Base-by-base conservation (phyloP, 306 rosid genomes). In the Vicia faba region DNA sequence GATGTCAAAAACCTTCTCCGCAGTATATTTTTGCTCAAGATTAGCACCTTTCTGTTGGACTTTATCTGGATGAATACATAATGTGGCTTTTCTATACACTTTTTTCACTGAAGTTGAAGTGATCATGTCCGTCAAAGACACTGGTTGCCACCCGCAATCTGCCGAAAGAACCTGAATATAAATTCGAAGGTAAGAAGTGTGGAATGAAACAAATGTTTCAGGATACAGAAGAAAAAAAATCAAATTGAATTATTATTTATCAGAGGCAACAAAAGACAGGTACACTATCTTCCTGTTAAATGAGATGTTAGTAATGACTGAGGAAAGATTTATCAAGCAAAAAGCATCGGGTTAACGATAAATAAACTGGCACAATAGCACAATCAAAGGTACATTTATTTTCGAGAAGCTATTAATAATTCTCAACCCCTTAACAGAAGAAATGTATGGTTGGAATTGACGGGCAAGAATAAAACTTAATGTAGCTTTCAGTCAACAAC, bases 1-100 rank as follows among this genome's bases (percentile, higher is more conserved):
- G 78, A 89, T 78, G 79, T 92, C 95, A 62, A 89, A 92, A 82
- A 87, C 95, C 87, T 92, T 92, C 86, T 87, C 98, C 12, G 98
- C 95, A 25, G 73, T 84, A 72, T 85, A 92, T 80, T 86, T 92
- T 62, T 89, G 95, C 41, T 85, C 71, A 26, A 87, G 87, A 80
- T 19, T 81, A 55, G 92, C 91, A 62, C 96, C 97, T 79, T 84
- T 89, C 80, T 89, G 96, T 75, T 89, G 98, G 76, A 89, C 95
- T 84, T 92, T 92, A 68, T 92, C 98, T 5, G 98, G 98, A 78
- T 92, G 98, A 78, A 87, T 39, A 45, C 68, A 89, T 72, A 92
- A 79, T 7, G 83, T 78, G 53, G 96, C 96, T 86, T 84, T 92
- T 70, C 89, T 84, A 26, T 89, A 89, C 44, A 87, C 87, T 64